Evolutionary conservation across 2,329 filamentous ascomycete species (phyloP), one percentile per base, ranked within the genome.

Genomic region (Cladosporium cucumerinum): DNA sequence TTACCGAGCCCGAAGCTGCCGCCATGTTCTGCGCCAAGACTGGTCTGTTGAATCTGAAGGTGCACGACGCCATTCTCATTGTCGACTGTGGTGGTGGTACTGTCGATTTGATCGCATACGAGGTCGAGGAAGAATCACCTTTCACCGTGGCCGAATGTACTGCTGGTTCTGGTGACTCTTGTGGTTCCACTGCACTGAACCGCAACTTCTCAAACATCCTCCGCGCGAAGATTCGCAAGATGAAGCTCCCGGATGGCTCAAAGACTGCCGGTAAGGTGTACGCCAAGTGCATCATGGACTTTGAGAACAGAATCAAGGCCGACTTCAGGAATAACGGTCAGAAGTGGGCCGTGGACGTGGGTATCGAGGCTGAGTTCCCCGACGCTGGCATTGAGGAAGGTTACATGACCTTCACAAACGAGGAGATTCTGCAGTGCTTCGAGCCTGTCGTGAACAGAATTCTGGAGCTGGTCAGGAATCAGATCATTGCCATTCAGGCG

Each of bases 251-350:
- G 1, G 94, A 98, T 75, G 94, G 93, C 55, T 97, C 94, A 71
- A 96, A 94, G 81, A 98, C 93, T 2, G 94, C 95, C n/a, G 94
- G 94, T 51, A 93, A 94, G 79, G 95, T 99, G 63, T 98, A 98
- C 78, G 94, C 94, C 71, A 98, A 98, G 82, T 98, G 94, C 78
- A 98, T 99, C 80, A 98, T 98, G 94, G 95, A 99, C 80, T 99
- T 99, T 74, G 95, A 99, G 83, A 98, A 98, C 86, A 86, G 95
- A 78, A 97, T 99, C 86, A 99, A 99, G 85, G 95, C 95, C 58
- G 95, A 98, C 79, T 99, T 99, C 89, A 88, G 95, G 69, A 98
- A 98, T 82, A 98, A 97, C 78, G 93, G 94, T 58, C 94, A 98
- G 79, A 98, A 98, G 79, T 98, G 95, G 95, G 95, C 95, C 52